Evolutionary conservation across 106 monocot genomes (phyloP), one percentile per base, ranked within the genome.

Genomic region (Agapanthus africanus): DNA sequence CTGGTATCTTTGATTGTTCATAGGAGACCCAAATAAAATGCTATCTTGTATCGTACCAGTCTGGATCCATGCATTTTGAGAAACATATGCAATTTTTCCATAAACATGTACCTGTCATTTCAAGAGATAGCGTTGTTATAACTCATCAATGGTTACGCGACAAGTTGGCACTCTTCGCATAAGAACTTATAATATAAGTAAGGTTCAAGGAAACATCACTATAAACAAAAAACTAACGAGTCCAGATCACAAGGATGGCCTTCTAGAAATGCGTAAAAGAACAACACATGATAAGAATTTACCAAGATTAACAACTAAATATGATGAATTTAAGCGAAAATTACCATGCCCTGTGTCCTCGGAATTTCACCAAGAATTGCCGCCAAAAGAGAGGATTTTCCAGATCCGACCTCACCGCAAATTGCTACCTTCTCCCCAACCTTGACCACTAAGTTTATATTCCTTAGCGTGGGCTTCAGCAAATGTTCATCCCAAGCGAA

Each of bases 361-460:
- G 87, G 80, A 63, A 99, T 75, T 76, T 99, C 97, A 62, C 92
- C 90, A 50, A 99, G 89, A 75, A 92, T 75, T 49, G 92, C 85
- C 38, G 97, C 92, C 36, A 99, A 65, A 72, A 99, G 84, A 49
- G 87, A 84, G 7, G 97, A 99, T 68, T 99, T 99, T 67, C 92
- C 97, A 14, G 97, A 87, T n/a, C 97, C 92, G 60, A 99, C 97
- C 68, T 99, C 97, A 14, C 97, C 97, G 56, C 97, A 99, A 9
- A 99, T 83, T 61, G 92, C 92, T 28, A 92, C 82, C 72, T 92
- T 99, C n/a, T 92, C 87, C 7, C 87, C 84, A 50, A 22, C 33
- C 63, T 67, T 71, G 40, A 90, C 73, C 21, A 70, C 77, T 61
- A 99, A 72, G 42, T 83, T 83, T 40, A 99, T 54, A 30, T 87